Percentiles rank a stretch among this genome's conserved stretches.
Conservation (phyloP, 78 protist species). For the Dictyostelium purpureum region DNA sequence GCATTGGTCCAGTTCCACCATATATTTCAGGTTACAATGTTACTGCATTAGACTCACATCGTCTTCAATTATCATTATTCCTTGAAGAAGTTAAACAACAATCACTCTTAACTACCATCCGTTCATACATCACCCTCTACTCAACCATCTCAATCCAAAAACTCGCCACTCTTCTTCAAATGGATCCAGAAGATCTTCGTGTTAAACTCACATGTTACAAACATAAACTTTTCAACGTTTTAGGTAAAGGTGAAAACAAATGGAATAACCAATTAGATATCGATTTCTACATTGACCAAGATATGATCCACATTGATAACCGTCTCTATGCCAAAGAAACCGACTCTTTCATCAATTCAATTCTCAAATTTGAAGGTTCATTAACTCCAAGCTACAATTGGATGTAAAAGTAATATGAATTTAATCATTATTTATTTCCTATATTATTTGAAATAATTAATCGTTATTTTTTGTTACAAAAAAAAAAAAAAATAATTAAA, state of each 20-base stretch:
- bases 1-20: constrained; percentile 80
- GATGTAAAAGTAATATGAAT: constrained; percentile 34
- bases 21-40: constrained; percentile 51
- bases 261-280: constrained; percentile 54
- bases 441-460: too few relatives aligned
- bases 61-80: constrained; percentile 81
- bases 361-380: constrained; percentile 70
- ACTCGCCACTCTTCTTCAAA: constrained; percentile 78
- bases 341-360: constrained; percentile 61
- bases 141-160: constrained; percentile 80
- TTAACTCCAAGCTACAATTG: constrained; percentile 22
- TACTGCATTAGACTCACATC: constrained; percentile 46
- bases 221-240: constrained; percentile 85
- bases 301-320: constrained; percentile 65
- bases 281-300: constrained; percentile 83
- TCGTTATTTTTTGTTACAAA: too few relatives aligned
- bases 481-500: too few relatives aligned
- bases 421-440: too few relatives aligned
- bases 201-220: constrained; percentile 83
- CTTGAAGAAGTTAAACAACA: constrained; percentile 81
- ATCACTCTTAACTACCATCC: constrained; percentile 80
- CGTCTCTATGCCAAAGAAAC: constrained; percentile 74
- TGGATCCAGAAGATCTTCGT: constrained; percentile 59
- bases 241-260: constrained; percentile 67
- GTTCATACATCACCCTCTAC: constrained; percentile 92